Base-by-base conservation (phyloP, 2,329 filamentous ascomycete species). In the Mycosphaerella sp. region DNA sequence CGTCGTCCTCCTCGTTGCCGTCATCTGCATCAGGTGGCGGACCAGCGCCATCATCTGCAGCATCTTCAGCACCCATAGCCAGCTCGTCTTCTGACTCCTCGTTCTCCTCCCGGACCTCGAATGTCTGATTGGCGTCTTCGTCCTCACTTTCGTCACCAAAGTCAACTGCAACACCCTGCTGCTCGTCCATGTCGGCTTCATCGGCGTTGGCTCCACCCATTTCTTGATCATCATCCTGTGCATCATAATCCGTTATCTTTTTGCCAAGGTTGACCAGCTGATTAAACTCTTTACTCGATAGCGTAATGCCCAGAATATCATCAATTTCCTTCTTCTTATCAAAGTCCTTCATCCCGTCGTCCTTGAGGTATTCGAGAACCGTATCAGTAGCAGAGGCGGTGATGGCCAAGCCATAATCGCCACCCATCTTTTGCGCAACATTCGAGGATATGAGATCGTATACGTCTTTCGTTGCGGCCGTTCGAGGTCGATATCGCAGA, bases 321-420 rank as follows among this genome's bases (percentile, higher is more conserved):
- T 98, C 93, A 39, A 97, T 82, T 68, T 96, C 89, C 72, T 90
- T 95, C 76, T 98, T 98, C 76, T 94, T 96, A 68, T 98, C 93
- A 54, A 95, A 87, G 67, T 98, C 93, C 70, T 97, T 97, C 74
- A 96, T 76, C 57, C 90, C 86, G 57, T 96, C 90, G 62, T 97
- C 90, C 70, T 98, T 98, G 40, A 98, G 75, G 57, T 86, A 89
- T 67, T 98, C 93, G 47, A 98, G 70, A 2, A 90, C 84, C 2
- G 87, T 89, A 68, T 98, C 93, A 12, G 93, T 91, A 13, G 93
- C 94, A 70, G 93, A 98, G 61, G 89, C 82, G 40, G 95, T 89
- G 47, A 95, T 85, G 65, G 94, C 88, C 58, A 94, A 87, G 1
- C 91, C 85, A 12, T 97, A 91, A 69, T 98, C 93, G 50, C 93